Evolutionary conservation across 768 basidiomycete species (phyloP).

Genomic region (Gyrodon lividus): DNA sequence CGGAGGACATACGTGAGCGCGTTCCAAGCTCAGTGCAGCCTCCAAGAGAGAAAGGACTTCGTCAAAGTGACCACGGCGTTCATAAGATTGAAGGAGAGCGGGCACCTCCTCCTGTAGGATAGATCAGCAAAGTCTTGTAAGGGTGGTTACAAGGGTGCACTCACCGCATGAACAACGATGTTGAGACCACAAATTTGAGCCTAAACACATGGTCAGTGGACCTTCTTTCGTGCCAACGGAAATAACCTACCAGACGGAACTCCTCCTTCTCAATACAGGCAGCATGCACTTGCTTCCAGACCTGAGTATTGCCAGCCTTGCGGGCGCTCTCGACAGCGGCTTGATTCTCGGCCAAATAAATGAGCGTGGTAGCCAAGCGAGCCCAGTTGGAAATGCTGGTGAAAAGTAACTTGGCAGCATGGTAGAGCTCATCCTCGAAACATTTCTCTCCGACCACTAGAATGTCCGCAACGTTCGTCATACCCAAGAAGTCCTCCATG

Average conservation of each 20-base stretch:
- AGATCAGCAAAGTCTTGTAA: constrained; percentile 5
- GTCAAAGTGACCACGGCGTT: constrained; percentile 89
- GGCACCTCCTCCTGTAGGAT: constrained; percentile 68
- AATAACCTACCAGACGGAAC: constrained; percentile 72
- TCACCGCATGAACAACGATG: constrained; percentile 85
- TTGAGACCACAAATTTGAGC: constrained; percentile 99
- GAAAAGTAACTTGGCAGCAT: constrained; percentile 94
- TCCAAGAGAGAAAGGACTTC: constrained; percentile 91
- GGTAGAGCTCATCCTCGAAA: constrained; percentile 97
- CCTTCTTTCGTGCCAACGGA: neutral
- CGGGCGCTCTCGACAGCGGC: constrained; percentile 98
- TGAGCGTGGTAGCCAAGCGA: constrained; percentile 93
- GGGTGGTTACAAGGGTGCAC: constrained; percentile 16
- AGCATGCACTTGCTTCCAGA: constrained; percentile 99
- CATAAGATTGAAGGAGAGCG: constrained; percentile 77
- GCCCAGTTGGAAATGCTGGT: constrained; percentile 99
- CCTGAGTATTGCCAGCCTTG: constrained; percentile 98
- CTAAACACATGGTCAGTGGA: constrained; percentile 31
- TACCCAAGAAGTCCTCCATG: constrained; percentile 98
- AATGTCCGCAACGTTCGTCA: constrained; percentile 98
- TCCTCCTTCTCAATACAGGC: constrained; percentile 98
- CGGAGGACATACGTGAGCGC: constrained; percentile 70
- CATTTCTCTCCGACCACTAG: constrained; percentile 98
- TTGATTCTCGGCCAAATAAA: constrained; percentile 98
- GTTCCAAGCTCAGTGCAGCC: constrained; percentile 93